A percentile compares a stretch with the other conserved stretches of the same genome.
Evolutionary conservation across 2,329 filamentous ascomycete species (phyloP).

Genomic region (Calonectria ilicicola): DNA sequence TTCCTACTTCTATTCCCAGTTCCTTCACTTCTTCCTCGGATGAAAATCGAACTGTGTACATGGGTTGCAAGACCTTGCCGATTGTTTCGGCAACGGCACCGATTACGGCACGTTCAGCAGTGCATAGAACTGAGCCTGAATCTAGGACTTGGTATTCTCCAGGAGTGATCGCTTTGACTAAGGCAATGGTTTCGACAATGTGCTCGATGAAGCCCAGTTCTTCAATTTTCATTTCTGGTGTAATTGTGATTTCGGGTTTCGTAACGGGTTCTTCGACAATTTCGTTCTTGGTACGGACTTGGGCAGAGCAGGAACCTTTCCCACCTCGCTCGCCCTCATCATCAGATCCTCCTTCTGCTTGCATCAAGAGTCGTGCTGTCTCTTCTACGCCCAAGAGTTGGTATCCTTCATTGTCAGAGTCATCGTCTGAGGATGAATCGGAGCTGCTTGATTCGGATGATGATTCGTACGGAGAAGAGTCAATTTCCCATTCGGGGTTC

Average conservation of each 20-base stretch:
- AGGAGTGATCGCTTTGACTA: conserved; percentile 82
- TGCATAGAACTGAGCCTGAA: conserved; percentile 84
- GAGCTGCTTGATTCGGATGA: conserved; percentile 70
- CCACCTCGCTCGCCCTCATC: conserved; percentile 73
- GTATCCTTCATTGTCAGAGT: conserved; percentile 72
- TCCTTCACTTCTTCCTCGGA: conserved; percentile 75
- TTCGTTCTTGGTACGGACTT: conserved; percentile 88
- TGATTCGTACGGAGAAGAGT: conserved; percentile 81
- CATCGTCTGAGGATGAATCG: conserved; percentile 71
- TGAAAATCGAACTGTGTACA: conserved; percentile 85
- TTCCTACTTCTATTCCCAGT: conserved; percentile 75
- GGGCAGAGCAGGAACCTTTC: conserved; percentile 53
- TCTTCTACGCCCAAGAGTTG: conserved; percentile 84
- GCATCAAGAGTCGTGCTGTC: conserved; percentile 87
- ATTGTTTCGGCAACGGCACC: conserved; percentile 88
- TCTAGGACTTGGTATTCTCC: conserved; percentile 90
- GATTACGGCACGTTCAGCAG: conserved; percentile 79
- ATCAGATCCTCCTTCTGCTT: conserved; percentile 82
- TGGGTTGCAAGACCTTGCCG: conserved; percentile 85
- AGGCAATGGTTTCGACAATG: conserved; percentile 81
- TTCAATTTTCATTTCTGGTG: conserved; percentile 79
- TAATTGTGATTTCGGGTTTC: conserved; percentile 84
- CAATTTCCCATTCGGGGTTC: conserved; percentile 85
- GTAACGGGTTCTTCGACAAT: conserved; percentile 71
- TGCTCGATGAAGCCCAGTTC: conserved; percentile 81